Evolutionary conservation across 83 land plant species (phyloP).

Genomic region (Thuja plicata): DNA sequence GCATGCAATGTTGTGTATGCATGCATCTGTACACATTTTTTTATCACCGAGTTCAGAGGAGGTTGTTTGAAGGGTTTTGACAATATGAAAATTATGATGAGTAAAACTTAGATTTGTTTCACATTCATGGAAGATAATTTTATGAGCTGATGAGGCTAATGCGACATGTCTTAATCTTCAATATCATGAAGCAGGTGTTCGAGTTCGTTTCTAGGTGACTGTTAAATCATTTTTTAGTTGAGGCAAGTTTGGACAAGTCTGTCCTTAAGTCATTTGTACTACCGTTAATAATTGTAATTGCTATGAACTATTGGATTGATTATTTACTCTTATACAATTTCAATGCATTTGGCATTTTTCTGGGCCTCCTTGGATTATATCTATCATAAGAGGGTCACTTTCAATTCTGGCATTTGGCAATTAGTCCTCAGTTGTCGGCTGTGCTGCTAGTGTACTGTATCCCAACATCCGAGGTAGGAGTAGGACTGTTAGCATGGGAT

Average conservation of each 20-base stretch:
- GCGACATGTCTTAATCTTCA: not conserved
- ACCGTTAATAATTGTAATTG: not conserved
- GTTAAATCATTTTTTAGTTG: not conserved
- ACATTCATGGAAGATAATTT: not conserved
- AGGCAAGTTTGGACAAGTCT: not conserved
- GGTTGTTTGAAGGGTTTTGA: not conserved
- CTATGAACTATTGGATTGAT: not conserved
- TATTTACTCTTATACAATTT: not conserved
- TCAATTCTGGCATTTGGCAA: not conserved
- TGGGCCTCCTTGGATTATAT: not conserved
- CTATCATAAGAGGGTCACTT: not conserved
- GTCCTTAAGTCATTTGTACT: conserved; percentile 1
- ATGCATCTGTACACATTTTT: not conserved
- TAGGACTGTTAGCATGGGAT: not conserved
- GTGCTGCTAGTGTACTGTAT: not conserved
- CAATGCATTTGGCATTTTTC: not conserved
- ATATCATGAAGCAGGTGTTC: not conserved
- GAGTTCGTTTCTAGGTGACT: not conserved
- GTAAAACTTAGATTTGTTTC: not conserved
- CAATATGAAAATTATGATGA: not conserved
- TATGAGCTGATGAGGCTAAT: not conserved
- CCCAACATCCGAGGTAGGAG: not conserved
- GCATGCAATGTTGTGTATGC: not conserved
- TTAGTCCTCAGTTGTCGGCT: not conserved
- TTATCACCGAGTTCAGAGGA: not conserved